phyloP scores from a whole-genome alignment of 768 basidiomycete genomes.

The Pleurotus citrinopileatus region DNA sequence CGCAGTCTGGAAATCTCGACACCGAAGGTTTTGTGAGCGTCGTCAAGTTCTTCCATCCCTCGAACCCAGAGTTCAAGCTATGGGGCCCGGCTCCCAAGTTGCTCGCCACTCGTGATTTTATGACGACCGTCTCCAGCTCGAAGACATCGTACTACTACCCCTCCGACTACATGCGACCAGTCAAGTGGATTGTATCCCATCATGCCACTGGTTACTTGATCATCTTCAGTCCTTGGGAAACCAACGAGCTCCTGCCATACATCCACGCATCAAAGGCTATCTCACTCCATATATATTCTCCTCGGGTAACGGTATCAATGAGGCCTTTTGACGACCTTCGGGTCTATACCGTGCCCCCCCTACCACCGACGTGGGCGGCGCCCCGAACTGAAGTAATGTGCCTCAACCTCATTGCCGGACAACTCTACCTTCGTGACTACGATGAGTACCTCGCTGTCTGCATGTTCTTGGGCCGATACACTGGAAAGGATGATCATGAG shows the following conservation, averaged over 20 bases:
- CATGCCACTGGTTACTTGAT: conserved; percentile 15
- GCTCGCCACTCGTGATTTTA: conserved; percentile 32
- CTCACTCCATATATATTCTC: conserved; percentile 40
- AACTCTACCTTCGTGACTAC: conserved; percentile 35
- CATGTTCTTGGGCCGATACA: conserved; percentile 30
- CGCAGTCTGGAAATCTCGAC: conserved; percentile 25
- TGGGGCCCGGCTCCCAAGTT: conserved; percentile 12
- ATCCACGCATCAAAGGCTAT: conserved; percentile 30
- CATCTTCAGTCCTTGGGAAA: conserved; percentile 39
- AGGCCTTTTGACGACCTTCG: conserved; percentile 32
- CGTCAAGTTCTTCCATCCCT: neutral
- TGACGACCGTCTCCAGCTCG: conserved; percentile 21
- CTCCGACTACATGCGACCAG: conserved; percentile 31
- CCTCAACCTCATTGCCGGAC: conserved; percentile 43
- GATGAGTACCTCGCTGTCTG: conserved; percentile 32
- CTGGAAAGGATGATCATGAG: conserved; percentile 11
- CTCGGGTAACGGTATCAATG: conserved; percentile 31
- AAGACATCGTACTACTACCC: conserved; percentile 12
- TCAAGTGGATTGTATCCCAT: conserved; percentile 40
- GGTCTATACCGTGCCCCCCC: conserved; percentile 26
- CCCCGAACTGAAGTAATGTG: conserved; percentile 20
- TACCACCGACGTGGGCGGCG: conserved; percentile 17
- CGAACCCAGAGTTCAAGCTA: neutral
- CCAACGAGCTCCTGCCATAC: conserved; percentile 28
- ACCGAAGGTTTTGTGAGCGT: neutral